These are phyloP conservation scores for Suillus bovinus DNA, from an alignment of 768 basidiomycete species.

Conservation along the genomic window DNA sequence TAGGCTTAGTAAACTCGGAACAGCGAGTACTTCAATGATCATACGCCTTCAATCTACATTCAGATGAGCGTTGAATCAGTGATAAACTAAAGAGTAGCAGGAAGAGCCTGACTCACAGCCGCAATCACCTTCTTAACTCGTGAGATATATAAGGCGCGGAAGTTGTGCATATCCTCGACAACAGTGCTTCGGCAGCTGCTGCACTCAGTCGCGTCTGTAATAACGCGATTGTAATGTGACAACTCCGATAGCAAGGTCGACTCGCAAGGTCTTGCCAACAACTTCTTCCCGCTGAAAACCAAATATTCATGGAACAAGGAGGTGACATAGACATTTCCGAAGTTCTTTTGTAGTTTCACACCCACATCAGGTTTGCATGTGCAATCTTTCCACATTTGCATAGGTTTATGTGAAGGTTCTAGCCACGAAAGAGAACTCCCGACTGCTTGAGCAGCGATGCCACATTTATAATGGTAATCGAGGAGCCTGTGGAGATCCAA, in stretches of 20 bases:
- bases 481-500: not conserved
- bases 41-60: not conserved
- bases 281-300: slow-evolving; percentile 4
- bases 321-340: not conserved
- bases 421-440: not conserved
- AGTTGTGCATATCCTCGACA: not conserved
- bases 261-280: slow-evolving; percentile 6
- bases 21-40: not conserved
- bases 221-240: not conserved
- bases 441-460: not conserved
- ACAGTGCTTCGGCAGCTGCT: not conserved
- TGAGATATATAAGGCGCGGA: not conserved
- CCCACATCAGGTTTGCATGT: too few relatives aligned
- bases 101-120: slow-evolving; percentile 6
- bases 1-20: too few relatives aligned
- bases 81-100: not conserved
- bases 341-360: too few relatives aligned
- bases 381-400: not conserved
- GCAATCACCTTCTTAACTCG: slow-evolving; percentile 7
- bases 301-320: slow-evolving; percentile 9
- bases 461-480: not conserved
- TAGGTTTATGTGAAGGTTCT: too few relatives aligned
- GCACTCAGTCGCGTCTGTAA: not conserved
- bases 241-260: slow-evolving; percentile 1
- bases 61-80: slow-evolving; percentile 7